Percentiles rank a stretch among this genome's conserved stretches.
These are phyloP conservation scores for Tricholoma sp. DNA, from an alignment of 768 basidiomycete species.

Conservation along the genomic window DNA sequence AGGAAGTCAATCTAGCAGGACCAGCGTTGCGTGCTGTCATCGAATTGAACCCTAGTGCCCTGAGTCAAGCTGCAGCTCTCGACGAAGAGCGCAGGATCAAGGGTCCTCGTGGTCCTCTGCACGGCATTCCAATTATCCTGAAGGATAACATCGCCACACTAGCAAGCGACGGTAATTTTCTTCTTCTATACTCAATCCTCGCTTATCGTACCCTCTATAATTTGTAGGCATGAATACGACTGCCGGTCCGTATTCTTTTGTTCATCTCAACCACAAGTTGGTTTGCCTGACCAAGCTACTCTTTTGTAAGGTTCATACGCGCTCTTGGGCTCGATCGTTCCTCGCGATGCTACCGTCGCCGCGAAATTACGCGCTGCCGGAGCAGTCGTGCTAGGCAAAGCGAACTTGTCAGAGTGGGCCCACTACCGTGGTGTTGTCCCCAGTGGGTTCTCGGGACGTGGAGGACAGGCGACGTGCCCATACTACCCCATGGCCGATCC, in stretches of 20 bases:
- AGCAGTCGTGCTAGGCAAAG: constrained; percentile 48
- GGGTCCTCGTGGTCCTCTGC: constrained; percentile 43
- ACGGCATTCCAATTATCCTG: constrained; percentile 50
- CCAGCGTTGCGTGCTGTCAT: constrained; percentile 53
- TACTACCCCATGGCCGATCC: constrained; percentile 50
- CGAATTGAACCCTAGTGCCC: constrained; percentile 51
- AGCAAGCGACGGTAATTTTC: constrained; percentile 33
- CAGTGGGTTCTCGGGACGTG: constrained; percentile 55
- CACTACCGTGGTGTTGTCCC: constrained; percentile 43
- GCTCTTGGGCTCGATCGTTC: constrained; percentile 38
- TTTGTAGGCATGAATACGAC: constrained; percentile 40
- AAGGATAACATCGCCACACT: constrained; percentile 51
- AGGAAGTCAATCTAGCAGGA: constrained; percentile 63
- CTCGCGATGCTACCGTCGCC: constrained; percentile 41
- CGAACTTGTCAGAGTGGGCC: constrained; percentile 52
- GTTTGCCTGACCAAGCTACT: too few species aligned
- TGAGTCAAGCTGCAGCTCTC: constrained; percentile 44
- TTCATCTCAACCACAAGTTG: too few species aligned
- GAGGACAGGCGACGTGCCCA: constrained; percentile 45
- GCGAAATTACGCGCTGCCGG: constrained; percentile 37
- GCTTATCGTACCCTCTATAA: too few species aligned
- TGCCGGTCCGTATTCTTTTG: constrained; percentile 20
- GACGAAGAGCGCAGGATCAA: constrained; percentile 37
- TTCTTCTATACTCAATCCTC: too few species aligned
- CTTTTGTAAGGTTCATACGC: constrained; percentile 24